phyloP scores from a whole-genome alignment of 192 early-diverging fungal genomes.

The Backusella circina region DNA sequence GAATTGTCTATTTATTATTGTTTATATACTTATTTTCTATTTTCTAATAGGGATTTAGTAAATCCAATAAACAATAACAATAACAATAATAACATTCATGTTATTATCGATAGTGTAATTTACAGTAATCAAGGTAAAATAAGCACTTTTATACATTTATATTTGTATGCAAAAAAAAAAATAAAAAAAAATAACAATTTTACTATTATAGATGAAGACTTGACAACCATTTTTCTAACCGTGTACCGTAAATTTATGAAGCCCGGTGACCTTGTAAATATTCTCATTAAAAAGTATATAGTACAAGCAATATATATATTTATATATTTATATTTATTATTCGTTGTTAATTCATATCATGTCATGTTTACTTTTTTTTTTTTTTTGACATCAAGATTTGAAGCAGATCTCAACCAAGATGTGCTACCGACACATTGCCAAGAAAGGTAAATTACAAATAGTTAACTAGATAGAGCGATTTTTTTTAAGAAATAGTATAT shows the following conservation, averaged over 20 bases:
- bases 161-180: neutral
- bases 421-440: slow-evolving; percentile 15
- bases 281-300: slow-evolving; percentile 25
- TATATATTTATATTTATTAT: neutral
- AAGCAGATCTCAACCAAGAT: neutral
- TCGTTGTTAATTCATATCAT: neutral
- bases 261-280: slow-evolving; percentile 24
- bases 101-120: neutral
- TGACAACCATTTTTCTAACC: slow-evolving; percentile 30
- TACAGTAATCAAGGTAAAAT: neutral
- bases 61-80: slow-evolving; percentile 7
- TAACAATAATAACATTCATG: neutral
- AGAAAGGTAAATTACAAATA: slow-evolving; percentile 10
- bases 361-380: no score
- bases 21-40: neutral
- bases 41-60: neutral
- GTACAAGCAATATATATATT: neutral
- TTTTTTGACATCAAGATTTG: slow-evolving; percentile 10
- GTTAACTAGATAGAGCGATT: neutral
- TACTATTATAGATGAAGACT: slow-evolving; percentile 21
- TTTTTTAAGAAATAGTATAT: neutral
- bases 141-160: neutral
- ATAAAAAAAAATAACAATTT: neutral
- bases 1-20: neutral
- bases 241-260: slow-evolving; percentile 36